Base-by-base conservation (phyloP, 2,329 filamentous ascomycete genomes). In the Truncatella angustata region DNA sequence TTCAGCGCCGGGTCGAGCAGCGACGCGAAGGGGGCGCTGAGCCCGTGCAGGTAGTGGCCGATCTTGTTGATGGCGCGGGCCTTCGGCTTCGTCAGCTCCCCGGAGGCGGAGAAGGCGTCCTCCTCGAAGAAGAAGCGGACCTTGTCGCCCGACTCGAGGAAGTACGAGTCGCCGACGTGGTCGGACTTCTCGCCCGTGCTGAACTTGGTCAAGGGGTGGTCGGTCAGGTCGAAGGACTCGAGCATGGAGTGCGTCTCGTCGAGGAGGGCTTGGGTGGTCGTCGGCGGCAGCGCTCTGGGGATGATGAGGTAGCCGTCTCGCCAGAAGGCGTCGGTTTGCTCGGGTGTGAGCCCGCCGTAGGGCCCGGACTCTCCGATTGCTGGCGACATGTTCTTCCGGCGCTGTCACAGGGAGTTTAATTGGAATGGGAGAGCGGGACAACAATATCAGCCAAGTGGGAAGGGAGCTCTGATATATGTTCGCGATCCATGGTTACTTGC, bases 101-200 rank as follows among this genome's bases (percentile, higher is more conserved):
- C 87, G 0, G 70, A 67, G 9, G 74, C 77, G 21, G 21, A 21
- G 69, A 97, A 93, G 57, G 93, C 93, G 71, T 94, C 92, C 71
- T 95, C 91, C 72, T 97, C 93, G 71, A 97, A 95, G 80, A 97
- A 97, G 80, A 95, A 97, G 54, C 91, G 88, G 56, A 97, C 77
- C 73, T 97, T 93, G 77, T 97, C 90, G 55, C 91, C 91, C 3
- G 88, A 94, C 1, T 78, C 80, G 3, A 97, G 83, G 74, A 99
- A 97, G 79, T 99, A 99, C 66, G 88, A 85, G 74, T 97, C 94
- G 56, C 93, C 92, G 10, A 97, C 89, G 72, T 97, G 93, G 55
- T 86, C 81, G 42, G 66, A 79, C 73, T 62, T 85, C 77, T 73
- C 86, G 60, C 92, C 92, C 0, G 93, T 97, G 26, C 88, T 89